phyloP scores from a whole-genome alignment of 371 early-diverging fungal genomes.

The Mortierella sp. region DNA sequence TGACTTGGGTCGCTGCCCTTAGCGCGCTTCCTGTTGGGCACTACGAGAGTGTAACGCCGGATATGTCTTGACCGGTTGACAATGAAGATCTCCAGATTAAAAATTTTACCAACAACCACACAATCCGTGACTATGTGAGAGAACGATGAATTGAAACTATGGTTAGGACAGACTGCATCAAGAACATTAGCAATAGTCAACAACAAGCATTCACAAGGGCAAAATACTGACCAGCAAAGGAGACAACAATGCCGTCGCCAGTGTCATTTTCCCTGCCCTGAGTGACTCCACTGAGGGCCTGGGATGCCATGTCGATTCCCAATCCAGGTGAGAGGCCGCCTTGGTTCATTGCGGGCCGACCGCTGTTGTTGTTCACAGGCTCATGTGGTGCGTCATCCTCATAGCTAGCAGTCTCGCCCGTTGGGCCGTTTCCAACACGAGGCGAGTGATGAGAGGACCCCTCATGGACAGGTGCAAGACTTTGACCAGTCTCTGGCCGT shows the following conservation, averaged over 20 bases:
- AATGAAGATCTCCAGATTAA: slow-evolving; percentile 80
- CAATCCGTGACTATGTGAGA: slow-evolving; percentile 58
- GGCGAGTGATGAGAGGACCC: slow-evolving; percentile 31
- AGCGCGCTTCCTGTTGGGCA: slow-evolving; percentile 73
- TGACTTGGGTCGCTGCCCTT: slow-evolving; percentile 55
- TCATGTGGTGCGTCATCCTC: slow-evolving; percentile 40
- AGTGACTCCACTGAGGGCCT: slow-evolving; percentile 35
- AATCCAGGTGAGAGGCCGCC: slow-evolving; percentile 36
- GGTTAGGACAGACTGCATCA: background rate
- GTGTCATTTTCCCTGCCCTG: slow-evolving; percentile 41
- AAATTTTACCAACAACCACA: slow-evolving; percentile 72
- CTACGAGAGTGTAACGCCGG: slow-evolving; percentile 73
- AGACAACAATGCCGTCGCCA: slow-evolving; percentile 74
- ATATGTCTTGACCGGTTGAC: slow-evolving; percentile 80
- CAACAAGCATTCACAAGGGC: background rate
- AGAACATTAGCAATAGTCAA: background rate
- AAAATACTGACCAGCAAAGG: slow-evolving; percentile 68
- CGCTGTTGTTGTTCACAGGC: slow-evolving; percentile 8
- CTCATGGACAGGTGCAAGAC: slow-evolving; percentile 54
- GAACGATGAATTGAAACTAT: background rate
- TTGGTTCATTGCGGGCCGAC: slow-evolving; percentile 33
- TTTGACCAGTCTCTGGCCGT: slow-evolving; percentile 19
- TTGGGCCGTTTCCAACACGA: slow-evolving; percentile 19
- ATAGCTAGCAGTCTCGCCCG: slow-evolving; percentile 32
- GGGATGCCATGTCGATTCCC: slow-evolving; percentile 34